These are phyloP conservation scores for Spathaspora passalidarum DNA, from an alignment of 805 yeast species.

Conservation along the genomic window DNA sequence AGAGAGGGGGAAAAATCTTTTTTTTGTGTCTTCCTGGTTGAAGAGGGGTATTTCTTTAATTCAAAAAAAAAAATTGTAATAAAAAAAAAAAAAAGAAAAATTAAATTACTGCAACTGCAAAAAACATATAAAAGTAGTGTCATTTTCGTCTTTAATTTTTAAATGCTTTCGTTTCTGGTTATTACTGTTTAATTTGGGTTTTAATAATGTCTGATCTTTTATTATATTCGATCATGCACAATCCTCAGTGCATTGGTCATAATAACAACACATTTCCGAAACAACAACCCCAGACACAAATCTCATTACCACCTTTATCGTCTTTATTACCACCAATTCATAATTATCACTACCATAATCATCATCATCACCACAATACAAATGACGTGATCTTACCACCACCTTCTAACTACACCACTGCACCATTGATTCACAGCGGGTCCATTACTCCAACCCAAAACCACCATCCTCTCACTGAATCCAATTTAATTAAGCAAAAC, in stretches of 20 bases:
- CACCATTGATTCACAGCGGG: conserved; percentile 1
- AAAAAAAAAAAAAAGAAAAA: not conserved
- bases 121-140: not conserved
- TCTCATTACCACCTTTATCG: conserved; percentile 2
- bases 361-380: not conserved
- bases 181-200: not conserved
- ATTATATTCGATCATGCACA: conserved; percentile 38
- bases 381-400: conserved; percentile 6
- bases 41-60: not conserved
- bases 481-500: conserved; percentile 7
- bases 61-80: not conserved
- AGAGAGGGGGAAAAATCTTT: not conserved
- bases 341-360: not conserved
- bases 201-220: conserved; percentile 26
- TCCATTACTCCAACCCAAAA: conserved; percentile 1
- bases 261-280: not conserved
- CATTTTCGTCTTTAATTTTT: not conserved
- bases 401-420: conserved; percentile 5
- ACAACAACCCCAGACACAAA: conserved; percentile 1
- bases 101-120: not conserved
- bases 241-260: conserved; percentile 1
- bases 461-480: conserved; percentile 7
- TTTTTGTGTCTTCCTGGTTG: conserved; percentile 1
- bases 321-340: conserved; percentile 3
- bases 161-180: no score